A percentile compares a stretch with the other conserved stretches of the same genome.
These are phyloP conservation scores for Apiospora marii DNA, from an alignment of 2,329 filamentous ascomycete species.

Conservation along the genomic window DNA sequence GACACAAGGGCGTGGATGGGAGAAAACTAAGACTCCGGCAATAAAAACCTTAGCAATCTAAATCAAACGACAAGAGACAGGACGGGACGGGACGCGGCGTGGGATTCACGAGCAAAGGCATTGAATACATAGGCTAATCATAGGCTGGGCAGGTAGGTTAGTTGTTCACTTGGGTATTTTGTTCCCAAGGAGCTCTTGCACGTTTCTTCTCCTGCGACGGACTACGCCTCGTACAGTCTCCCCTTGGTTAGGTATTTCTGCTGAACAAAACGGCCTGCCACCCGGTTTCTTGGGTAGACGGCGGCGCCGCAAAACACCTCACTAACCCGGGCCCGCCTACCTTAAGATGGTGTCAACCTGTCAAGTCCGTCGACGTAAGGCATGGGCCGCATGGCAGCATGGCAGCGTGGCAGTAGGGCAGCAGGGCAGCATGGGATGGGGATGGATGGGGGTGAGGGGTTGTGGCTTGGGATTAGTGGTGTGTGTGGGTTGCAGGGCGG, in stretches of 20 bases:
- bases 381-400: neutral
- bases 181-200: neutral
- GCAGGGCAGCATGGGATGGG: neutral
- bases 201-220: neutral
- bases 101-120: neutral
- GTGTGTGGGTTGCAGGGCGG: slow-evolving; percentile 18
- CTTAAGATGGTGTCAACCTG: neutral
- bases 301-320: neutral
- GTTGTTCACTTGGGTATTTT: neutral
- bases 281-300: neutral
- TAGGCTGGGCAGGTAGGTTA: neutral
- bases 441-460: neutral
- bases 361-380: neutral
- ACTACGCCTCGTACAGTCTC: neutral
- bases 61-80: neutral
- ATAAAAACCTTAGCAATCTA: neutral
- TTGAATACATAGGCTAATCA: neutral
- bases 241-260: neutral
- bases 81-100: neutral
- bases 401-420: neutral
- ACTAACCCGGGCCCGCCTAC: neutral
- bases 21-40: neutral
- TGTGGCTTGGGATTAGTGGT: neutral
- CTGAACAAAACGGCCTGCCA: neutral
- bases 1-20: neutral